Evolutionary conservation across 768 basidiomycete genomes (phyloP).

Genomic region (Russula dissimulans): DNA sequence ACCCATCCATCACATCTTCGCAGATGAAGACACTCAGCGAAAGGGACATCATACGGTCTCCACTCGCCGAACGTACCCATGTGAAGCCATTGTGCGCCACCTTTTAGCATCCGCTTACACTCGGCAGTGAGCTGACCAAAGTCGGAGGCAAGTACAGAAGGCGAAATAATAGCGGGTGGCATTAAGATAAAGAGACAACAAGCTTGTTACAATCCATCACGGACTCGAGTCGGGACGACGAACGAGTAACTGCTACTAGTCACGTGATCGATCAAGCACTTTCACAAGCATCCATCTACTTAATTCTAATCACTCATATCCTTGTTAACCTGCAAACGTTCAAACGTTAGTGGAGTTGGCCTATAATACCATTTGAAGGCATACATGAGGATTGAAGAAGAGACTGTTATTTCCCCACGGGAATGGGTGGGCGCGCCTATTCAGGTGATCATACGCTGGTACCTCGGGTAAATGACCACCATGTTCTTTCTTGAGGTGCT

Average conservation of each 20-base stretch:
- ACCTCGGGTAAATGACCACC: constrained; percentile 60
- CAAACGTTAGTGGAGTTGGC: constrained; percentile 2
- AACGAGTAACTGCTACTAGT: neutral
- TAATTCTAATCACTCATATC: constrained; percentile 37
- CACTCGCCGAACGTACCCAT: constrained; percentile 58
- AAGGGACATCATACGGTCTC: neutral
- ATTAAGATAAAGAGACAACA: constrained; percentile 31
- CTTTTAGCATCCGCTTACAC: constrained; percentile 93
- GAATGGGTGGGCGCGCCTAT: constrained; percentile 67
- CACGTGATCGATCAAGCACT: neutral
- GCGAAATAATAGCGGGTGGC: constrained; percentile 89
- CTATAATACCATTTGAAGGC: constrained; percentile 20
- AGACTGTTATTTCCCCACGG: constrained; percentile 81
- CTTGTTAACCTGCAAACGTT: constrained; percentile 48
- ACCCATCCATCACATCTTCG: constrained; percentile 98
- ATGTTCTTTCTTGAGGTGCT: constrained; percentile 64
- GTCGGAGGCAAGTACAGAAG: constrained; percentile 94
- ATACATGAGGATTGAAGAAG: constrained; percentile 70
- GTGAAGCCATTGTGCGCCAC: constrained; percentile 95
- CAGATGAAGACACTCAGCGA: neutral
- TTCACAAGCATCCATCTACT: neutral
- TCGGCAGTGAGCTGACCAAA: constrained; percentile 92
- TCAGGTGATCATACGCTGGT: constrained; percentile 70
- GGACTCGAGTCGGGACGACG: too few relatives aligned
- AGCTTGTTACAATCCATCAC: neutral